Conservation (phyloP, 1,284 basidiomycete genomes). For the Phlebopus sp. region DNA sequence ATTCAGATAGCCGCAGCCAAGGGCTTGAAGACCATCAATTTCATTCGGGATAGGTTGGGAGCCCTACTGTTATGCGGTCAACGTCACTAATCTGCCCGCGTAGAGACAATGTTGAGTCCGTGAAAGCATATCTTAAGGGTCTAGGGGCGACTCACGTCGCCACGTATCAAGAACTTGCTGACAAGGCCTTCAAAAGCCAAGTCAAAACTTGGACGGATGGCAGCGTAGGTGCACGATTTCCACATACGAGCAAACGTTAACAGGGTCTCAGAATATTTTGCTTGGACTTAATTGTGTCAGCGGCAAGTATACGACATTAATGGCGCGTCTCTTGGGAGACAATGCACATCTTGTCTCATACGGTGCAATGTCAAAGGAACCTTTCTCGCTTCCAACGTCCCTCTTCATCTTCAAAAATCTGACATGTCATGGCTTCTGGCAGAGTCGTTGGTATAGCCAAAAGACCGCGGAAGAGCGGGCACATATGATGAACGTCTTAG, state of each 20-base stretch:
- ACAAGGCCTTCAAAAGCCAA: conserved; percentile 49
- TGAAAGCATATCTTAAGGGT: conserved; percentile 49
- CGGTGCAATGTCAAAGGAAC: conserved; percentile 85
- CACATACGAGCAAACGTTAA: neutral
- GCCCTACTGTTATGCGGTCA: neutral
- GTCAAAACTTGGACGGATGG: conserved; percentile 60
- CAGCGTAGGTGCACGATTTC: conserved; percentile 39
- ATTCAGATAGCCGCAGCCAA: conserved; percentile 74
- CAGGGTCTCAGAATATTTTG: conserved; percentile 44
- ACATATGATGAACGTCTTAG: conserved; percentile 49
- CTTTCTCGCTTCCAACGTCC: conserved; percentile 73
- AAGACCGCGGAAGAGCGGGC: conserved; percentile 41
- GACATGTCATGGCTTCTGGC: conserved; percentile 73
- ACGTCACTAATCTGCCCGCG: neutral
- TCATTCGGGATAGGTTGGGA: conserved; percentile 66
- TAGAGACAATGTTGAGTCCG: conserved; percentile 51
- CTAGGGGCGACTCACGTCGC: conserved; percentile 73
- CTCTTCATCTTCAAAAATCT: conserved; percentile 82
- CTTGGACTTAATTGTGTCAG: conserved; percentile 81
- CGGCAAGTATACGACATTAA: conserved; percentile 63
- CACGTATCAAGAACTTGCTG: conserved; percentile 68
- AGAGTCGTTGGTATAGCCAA: conserved; percentile 65
- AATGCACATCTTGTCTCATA: conserved; percentile 79
- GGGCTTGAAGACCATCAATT: conserved; percentile 73
- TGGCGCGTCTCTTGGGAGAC: conserved; percentile 63